phyloP scores from a whole-genome alignment of 257 asterid species.

The Cinchona pubescens region DNA sequence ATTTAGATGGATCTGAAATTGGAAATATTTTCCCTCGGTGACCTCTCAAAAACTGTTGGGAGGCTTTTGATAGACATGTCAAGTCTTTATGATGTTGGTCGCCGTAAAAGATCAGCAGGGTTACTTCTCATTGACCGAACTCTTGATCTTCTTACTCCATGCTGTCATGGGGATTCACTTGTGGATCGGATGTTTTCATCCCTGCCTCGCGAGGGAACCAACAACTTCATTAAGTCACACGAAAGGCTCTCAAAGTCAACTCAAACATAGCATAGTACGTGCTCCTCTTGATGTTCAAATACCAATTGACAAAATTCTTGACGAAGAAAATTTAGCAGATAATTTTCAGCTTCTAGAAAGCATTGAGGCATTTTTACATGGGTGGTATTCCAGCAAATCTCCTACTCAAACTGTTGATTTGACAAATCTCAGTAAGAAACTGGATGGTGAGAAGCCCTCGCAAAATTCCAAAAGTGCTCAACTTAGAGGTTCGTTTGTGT shows the following conservation, averaged over 20 bases:
- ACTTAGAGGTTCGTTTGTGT: conserved; percentile 75
- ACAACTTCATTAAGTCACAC: conserved; percentile 42
- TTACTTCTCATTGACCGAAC: conserved; percentile 85
- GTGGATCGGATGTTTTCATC: conserved; percentile 83
- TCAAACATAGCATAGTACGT: conserved; percentile 51
- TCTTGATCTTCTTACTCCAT: conserved; percentile 96
- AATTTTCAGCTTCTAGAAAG: conserved; percentile 60
- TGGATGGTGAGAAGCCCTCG: conserved; percentile 37
- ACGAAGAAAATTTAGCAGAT: conserved; percentile 42
- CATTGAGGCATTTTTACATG: conserved; percentile 75
- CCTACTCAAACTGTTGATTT: conserved; percentile 47
- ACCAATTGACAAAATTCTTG: conserved; percentile 55
- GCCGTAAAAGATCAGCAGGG: conserved; percentile 91
- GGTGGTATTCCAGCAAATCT: conserved; percentile 62
- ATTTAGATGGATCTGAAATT: conserved; percentile 98
- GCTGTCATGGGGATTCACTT: conserved; percentile 97
- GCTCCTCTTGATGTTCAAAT: conserved; percentile 71
- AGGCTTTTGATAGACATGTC: conserved; percentile 95
- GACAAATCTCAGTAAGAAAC: conserved; percentile 48
- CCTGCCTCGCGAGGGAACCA: conserved; percentile 64
- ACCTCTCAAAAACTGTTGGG: conserved; percentile 82
- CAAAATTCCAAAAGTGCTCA: conserved; percentile 36
- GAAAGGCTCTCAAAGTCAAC: conserved; percentile 60
- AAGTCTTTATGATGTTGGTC: conserved; percentile 94
- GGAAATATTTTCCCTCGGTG: conserved; percentile 96